Percentiles rank a stretch among this genome's conserved stretches.
Evolutionary conservation across 805 yeast genomes (phyloP).

Genomic region (Sugiyamaella lignohabitans): DNA sequence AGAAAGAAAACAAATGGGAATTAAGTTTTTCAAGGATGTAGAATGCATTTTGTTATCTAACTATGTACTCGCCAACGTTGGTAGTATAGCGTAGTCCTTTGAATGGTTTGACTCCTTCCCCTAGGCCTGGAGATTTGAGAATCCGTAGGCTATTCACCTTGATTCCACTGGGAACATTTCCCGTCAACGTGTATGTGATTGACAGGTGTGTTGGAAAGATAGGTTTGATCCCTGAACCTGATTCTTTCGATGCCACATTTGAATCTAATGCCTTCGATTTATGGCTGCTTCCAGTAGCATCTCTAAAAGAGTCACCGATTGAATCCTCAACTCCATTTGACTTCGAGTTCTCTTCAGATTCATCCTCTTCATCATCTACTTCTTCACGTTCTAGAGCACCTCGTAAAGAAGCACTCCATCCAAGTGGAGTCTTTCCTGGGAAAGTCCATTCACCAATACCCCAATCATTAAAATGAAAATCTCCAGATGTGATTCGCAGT

Average conservation of each 20-base stretch:
- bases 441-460: conserved; percentile 65
- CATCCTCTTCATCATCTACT: conserved; percentile 20
- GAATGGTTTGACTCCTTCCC: conserved; percentile 64
- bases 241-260: conserved; percentile 2
- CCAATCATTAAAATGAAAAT: conserved; percentile 48
- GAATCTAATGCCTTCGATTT: conserved; percentile 23
- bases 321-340: background rate
- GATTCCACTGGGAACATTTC: conserved; percentile 69
- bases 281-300: conserved; percentile 5
- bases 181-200: conserved; percentile 53
- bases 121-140: conserved; percentile 49
- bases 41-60: conserved; percentile 30
- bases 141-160: conserved; percentile 61
- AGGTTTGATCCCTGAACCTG: conserved; percentile 2
- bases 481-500: conserved; percentile 69
- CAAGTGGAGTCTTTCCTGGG: conserved; percentile 51
- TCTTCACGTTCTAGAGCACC: conserved; percentile 43
- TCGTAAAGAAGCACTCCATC: conserved; percentile 60
- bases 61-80: conserved; percentile 50
- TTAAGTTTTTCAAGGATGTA: no score
- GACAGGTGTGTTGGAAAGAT: conserved; percentile 41
- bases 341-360: background rate
- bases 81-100: conserved; percentile 87
- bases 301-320: conserved; percentile 6
- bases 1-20: no score